Evolutionary conservation across 306 rosid species (phyloP), one percentile per base, ranked within the genome.

Genomic region (Arachis stenosperma): DNA sequence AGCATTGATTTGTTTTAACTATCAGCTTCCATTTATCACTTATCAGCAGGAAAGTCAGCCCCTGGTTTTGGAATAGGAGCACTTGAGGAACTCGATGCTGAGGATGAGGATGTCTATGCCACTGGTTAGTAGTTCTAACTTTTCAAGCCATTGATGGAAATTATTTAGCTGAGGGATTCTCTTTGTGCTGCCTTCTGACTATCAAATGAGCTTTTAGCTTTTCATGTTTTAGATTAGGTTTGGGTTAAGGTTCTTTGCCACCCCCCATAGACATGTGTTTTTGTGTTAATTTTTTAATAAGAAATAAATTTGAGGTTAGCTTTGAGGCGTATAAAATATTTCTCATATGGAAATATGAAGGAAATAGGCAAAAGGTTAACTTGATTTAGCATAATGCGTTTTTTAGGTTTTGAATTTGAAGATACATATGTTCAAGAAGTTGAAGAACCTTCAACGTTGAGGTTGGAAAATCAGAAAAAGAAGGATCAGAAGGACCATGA

Each of bases 61-160:
- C 90, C 99, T 67, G 99, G 99, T 78, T 94, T 94, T 83, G 99
- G 99, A 79, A 91, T 94, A 81, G 99, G 99, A 73, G 99, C 99
- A 47, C 97, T 94, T 60, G 99, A 94, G 83, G 96, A 94, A 71
- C 90, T 85, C 71, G 97, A 90, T 78, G 87, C 82, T 30, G 99
- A 91, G 85, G 99, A 91, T 82, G 97, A 89, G 88, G 99, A 94
- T 79, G 97, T 91, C 59, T 94, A 89, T 88, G 82, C 79, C 51
- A 40, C 91, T 65, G 91, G 99, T 94, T 71, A 70, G 95, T 84
- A 67, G 76, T 78, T 61, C 44, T 59, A 68, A 56, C 17, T 67
- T 79, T 75, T 79, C 69, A 47, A 54, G 76, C 52, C 40, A 48
- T 6, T 43, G 53, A 40, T 71, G 42, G 42, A 63, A 53, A 62